Percentiles rank a stretch among this genome's conserved stretches.
These are phyloP conservation scores for Saprolegnia diclina DNA, from an alignment of 352 stramenopile genomes.

Conservation along the genomic window DNA sequence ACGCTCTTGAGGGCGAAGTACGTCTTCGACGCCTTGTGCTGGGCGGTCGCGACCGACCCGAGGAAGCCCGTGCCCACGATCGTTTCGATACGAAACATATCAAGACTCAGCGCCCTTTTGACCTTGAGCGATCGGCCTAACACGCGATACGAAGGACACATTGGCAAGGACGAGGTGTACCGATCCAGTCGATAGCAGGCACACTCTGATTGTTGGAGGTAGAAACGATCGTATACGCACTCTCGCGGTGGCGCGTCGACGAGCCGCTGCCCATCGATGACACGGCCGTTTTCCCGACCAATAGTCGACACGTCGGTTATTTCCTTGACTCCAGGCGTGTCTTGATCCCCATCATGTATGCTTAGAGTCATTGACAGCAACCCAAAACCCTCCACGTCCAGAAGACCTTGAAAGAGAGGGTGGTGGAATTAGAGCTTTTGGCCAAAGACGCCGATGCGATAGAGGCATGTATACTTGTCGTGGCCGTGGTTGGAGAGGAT, in stretches of 20 bases:
- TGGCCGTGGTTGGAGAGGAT: constrained; percentile 81
- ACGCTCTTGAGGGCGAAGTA: constrained; percentile 76
- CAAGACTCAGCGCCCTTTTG: constrained; percentile 18
- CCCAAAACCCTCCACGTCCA: no score
- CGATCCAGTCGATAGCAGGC: constrained; percentile 7
- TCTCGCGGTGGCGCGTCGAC: not conserved
- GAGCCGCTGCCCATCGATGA: constrained; percentile 1
- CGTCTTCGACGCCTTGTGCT: constrained; percentile 51
- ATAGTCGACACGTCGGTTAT: not conserved
- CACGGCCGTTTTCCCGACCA: not conserved
- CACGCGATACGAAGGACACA: not conserved
- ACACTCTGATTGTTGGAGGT: not conserved
- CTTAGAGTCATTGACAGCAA: no score
- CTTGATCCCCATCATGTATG: no score
- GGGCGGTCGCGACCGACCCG: constrained; percentile 53
- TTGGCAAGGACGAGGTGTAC: not conserved
- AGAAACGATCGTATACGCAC: not conserved
- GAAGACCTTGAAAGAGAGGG: no score
- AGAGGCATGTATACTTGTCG: constrained; percentile 83
- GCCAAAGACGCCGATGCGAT: constrained; percentile 83
- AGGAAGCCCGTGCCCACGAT: constrained; percentile 71
- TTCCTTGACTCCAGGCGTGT: not conserved
- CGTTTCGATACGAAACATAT: constrained; percentile 49
- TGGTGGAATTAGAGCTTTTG: not conserved
- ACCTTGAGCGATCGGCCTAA: constrained; percentile 16